Evolutionary conservation across 2,329 filamentous ascomycete genomes (phyloP).

Genomic region (Fusarium illudens): DNA sequence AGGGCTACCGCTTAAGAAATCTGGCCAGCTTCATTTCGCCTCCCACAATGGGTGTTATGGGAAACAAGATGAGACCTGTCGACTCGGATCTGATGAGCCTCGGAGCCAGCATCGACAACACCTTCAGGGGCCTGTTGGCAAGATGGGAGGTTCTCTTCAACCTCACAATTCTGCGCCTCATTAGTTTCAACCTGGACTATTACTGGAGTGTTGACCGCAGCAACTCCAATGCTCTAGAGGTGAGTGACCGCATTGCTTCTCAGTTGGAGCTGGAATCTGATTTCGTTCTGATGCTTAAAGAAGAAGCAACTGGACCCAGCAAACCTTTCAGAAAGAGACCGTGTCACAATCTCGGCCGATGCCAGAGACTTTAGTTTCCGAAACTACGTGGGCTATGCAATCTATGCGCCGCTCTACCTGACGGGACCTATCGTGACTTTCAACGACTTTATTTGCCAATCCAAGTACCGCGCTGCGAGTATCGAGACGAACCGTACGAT

Average conservation of each 20-base stretch:
- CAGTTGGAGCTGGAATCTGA: conserved; percentile 7
- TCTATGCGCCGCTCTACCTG: conserved; percentile 94
- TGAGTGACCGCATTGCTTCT: conserved; percentile 57
- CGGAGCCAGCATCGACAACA: conserved; percentile 76
- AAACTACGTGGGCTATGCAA: conserved; percentile 87
- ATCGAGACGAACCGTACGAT: conserved; percentile 75
- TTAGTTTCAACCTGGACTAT: conserved; percentile 97
- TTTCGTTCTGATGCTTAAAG: conserved; percentile 74
- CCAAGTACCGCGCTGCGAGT: conserved; percentile 75
- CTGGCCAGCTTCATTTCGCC: conserved; percentile 64
- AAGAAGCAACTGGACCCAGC: conserved; percentile 96
- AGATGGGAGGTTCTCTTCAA: conserved; percentile 99
- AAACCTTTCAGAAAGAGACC: conserved; percentile 87
- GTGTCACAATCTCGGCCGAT: conserved; percentile 78
- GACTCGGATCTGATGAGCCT: conserved; percentile 62
- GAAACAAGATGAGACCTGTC: conserved; percentile 32
- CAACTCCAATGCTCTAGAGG: conserved; percentile 77
- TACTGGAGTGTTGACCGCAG: conserved; percentile 84
- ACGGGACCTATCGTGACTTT: conserved; percentile 95
- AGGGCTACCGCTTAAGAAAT: conserved; percentile 76
- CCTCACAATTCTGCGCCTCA: conserved; percentile 87
- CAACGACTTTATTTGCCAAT: conserved; percentile 95
- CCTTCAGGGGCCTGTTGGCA: conserved; percentile 80
- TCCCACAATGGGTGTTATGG: conserved; percentile 44
- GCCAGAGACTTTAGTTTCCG: conserved; percentile 77